Evolutionary conservation across 768 basidiomycete genomes (phyloP), one percentile per base, ranked within the genome.

Genomic region (Rhizopogon salebrosus): DNA sequence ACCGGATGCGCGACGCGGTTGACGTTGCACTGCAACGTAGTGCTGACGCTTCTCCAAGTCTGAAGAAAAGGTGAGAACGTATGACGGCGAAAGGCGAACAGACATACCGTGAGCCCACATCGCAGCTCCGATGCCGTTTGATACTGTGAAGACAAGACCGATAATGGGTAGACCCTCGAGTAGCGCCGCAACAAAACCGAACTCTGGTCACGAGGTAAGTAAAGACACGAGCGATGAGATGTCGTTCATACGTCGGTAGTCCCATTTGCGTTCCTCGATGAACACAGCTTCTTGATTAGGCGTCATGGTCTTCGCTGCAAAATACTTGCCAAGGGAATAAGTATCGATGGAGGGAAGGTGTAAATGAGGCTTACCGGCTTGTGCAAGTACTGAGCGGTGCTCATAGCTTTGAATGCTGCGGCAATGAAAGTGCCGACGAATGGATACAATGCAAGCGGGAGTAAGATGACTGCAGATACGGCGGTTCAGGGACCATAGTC

Each of bases 241-340:
- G 20, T 46, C 36, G 11, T 16, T 65, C 77, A 31, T 59, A 91
- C 90, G 60, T 60, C 86, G 75, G 60, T 95, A 95, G 56, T 91
- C 87, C 89, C 92, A 91, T 62, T 89, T 92, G 13, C 89, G 80
- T 65, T 95, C 94, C 61, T 92, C 89, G 53, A 95, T 79, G 69
- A 91, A 98, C 1, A 86, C 71, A 3, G 83, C 83, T 4, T 80
- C 69, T 60, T 95, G 83, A 22, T 77, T 69, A 6, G 75, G 69
- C 0, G 82, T 77, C 93, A 98, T 94, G 48, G 80, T 81, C 69
- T 98, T 98, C 1, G 84, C 72, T 49, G 84, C 78, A 55, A 92
- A 98, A 62, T 95, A 95, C 82, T 92, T 27, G 16, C 29, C 22
- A 34, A 22, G 23, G 11, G 11, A 54, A 7, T 36, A 41, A 22